Base-by-base conservation (phyloP, 306 rosid species). In the Mimosa pudica region DNA sequence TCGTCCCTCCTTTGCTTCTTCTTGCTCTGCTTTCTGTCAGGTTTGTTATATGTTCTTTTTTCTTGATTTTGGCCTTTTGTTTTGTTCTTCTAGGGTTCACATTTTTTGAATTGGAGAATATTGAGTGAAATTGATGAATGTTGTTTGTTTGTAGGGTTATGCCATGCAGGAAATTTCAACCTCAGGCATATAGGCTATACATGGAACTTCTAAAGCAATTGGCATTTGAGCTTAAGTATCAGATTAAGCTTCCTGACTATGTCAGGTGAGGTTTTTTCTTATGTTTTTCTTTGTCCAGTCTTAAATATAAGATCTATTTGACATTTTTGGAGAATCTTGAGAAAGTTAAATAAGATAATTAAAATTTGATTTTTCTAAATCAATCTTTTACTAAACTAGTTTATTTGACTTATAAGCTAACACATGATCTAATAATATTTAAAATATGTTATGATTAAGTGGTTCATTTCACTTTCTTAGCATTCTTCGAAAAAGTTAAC, bases 11-110 rank as follows among this genome's bases (percentile, higher is more conserved):
- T 8, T 24, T 93, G 90, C 92, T 91, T 14, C 89, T 93, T 73
- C 93, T 96, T 62, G 90, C 99, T 84, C 87, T 91, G 44, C 97
- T 96, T 71, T 85, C 98, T n/a, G 32, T 78, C 71, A 93, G 97
- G 98, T 92, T 73, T 51, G 38, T 79, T 11, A 35, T 9, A 13
- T 61, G 74, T 16, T 24, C 8, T 14, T 10, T 55, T 66, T 77
- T 41, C 60, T 10, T 30, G 14, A 30, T 35, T 57, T 76, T 47
- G 3, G 42, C 3, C 48, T 32, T 61, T 12, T 32, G n/a, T 2
- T 36, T 65, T 7, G 42, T 62, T 38, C 48, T 66, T 38, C 30
- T 24, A 24, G 0, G 30, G 30, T 24, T 24, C 30, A 2, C 30
- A 41, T 38, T 16, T 64, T 38, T 10, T 66, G 9, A 66, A 66